Conservation (phyloP, 1,139 yeast species). For the Fermentozyma sake region DNA sequence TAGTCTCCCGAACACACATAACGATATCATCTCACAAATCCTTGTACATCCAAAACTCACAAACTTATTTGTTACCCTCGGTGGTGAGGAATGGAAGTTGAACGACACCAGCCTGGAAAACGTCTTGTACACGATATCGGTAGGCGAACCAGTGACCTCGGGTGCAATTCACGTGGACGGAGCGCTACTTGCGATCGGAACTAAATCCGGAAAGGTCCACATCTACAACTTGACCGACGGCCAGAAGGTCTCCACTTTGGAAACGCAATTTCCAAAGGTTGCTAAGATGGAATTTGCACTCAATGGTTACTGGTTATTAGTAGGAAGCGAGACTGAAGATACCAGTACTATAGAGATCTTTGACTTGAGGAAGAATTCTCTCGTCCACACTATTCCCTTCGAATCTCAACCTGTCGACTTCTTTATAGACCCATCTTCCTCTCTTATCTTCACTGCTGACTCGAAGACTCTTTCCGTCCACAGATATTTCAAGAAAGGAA, state of each 20-base stretch:
- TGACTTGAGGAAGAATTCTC: conserved; percentile 50
- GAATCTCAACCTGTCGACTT: conserved; percentile 19
- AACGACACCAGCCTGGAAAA: background rate
- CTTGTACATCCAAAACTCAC: conserved; percentile 33
- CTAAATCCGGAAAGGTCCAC: conserved; percentile 30
- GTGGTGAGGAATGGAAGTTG: background rate
- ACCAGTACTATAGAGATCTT: conserved; percentile 34
- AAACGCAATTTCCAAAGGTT: conserved; percentile 22
- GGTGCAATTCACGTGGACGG: conserved; percentile 66
- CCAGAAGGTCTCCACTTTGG: conserved; percentile 34
- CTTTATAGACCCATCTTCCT: conserved; percentile 45
- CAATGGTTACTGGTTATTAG: conserved; percentile 66
- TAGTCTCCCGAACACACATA: too few relatives aligned
- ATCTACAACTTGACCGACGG: conserved; percentile 43
- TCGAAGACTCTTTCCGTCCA: conserved; percentile 19
- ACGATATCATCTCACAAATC: conserved; percentile 19
- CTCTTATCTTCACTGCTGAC: conserved; percentile 26
- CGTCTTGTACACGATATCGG: conserved; percentile 1
- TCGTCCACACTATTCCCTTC: conserved; percentile 24
- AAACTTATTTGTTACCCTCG: conserved; percentile 9
- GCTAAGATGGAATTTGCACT: conserved; percentile 49
- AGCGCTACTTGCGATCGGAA: conserved; percentile 49
- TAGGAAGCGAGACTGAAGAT: conserved; percentile 15
- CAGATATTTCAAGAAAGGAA: conserved; percentile 42
- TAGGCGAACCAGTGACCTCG: conserved; percentile 13